Percentiles rank a stretch among this genome's conserved stretches.
Conservation (phyloP, 768 basidiomycete species). For the Suillus subaureus region DNA sequence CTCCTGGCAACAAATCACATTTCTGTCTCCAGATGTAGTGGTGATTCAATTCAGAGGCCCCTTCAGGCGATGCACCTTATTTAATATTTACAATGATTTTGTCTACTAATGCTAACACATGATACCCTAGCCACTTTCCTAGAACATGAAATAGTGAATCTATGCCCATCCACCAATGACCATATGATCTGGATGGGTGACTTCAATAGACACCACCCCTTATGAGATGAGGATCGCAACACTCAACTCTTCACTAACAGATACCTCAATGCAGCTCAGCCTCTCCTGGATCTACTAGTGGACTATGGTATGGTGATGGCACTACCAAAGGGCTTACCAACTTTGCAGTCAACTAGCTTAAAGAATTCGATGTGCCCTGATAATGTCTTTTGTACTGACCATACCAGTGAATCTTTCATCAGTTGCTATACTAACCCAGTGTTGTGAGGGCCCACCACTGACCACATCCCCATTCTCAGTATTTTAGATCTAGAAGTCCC, state of each 20-base stretch:
- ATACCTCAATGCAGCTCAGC: not conserved
- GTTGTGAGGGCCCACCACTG: no score
- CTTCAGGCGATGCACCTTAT: not conserved
- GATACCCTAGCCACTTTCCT: not conserved
- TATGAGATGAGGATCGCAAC: constrained; percentile 21
- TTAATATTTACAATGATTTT: not conserved
- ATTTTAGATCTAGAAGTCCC: no score
- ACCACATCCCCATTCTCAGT: no score
- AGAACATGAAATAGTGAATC: fast-evolving
- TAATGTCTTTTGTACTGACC: no score
- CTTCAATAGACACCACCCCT: constrained; percentile 30
- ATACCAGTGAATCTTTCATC: no score
- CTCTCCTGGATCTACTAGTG: no score
- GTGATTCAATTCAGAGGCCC: not conserved
- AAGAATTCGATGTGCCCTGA: no score
- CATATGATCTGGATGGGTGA: constrained; percentile 25
- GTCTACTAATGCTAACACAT: fast-evolving
- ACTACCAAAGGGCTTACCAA: no score
- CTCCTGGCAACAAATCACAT: not conserved
- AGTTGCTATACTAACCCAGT: no score
- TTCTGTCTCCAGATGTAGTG: not conserved
- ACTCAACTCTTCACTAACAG: constrained; percentile 19
- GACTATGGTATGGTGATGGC: no score
- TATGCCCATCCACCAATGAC: not conserved
- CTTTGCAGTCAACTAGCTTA: no score